Percentiles rank a stretch among this genome's conserved stretches.
These are phyloP conservation scores for Persicaria maculosa DNA, from an alignment of 148 eudicot species.

Conservation along the genomic window DNA sequence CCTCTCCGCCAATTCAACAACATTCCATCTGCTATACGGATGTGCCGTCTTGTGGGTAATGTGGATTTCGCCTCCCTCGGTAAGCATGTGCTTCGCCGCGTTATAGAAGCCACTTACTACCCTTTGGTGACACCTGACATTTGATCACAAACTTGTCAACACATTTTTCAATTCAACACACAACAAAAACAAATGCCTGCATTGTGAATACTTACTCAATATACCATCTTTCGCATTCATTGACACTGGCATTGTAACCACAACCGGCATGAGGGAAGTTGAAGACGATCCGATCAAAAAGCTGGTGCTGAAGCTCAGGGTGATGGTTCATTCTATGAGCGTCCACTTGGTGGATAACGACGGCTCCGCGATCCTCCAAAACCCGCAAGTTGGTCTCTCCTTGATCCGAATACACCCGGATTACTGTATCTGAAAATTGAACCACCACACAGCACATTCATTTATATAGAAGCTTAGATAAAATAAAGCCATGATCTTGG, in stretches of 20 bases:
- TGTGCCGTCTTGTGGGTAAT: conserved; percentile 31
- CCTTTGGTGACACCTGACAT: conserved; percentile 7
- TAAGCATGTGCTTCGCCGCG: conserved; percentile 19
- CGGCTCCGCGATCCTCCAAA: not conserved
- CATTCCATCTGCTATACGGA: conserved; percentile 22
- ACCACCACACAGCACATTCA: not conserved
- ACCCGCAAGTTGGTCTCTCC: not conserved
- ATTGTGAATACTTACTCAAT: not conserved
- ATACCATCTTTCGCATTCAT: not conserved
- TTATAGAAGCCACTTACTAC: conserved; percentile 24
- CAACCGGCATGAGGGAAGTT: not conserved
- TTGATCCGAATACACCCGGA: not conserved
- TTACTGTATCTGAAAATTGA: not conserved
- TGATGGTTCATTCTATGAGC: not conserved
- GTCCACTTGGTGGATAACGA: not conserved
- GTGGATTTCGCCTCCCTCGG: conserved; percentile 21
- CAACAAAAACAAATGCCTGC: too few relatives aligned
- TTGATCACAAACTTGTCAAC: too few relatives aligned
- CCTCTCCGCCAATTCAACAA: not conserved
- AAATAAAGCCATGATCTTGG: too few relatives aligned
- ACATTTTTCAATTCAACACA: too few relatives aligned
- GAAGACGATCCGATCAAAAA: not conserved
- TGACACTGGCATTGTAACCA: not conserved
- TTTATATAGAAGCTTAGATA: too few relatives aligned
- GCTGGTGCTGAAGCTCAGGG: not conserved